Evolutionary conservation across 2,329 filamentous ascomycete genomes (phyloP).

Genomic region (Fusarium metavorans): DNA sequence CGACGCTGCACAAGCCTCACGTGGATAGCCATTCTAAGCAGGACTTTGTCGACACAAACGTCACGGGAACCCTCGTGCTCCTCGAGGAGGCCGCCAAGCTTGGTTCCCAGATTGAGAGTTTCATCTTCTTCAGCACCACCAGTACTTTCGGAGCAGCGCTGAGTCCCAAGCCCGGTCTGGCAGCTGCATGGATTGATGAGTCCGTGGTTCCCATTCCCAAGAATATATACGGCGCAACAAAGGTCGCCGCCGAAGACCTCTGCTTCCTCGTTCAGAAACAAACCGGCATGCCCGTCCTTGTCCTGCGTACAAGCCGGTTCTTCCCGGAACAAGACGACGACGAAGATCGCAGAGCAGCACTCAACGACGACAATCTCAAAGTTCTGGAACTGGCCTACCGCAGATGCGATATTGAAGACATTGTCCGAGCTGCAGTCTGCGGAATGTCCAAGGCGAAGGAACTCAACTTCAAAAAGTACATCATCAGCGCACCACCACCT

Average conservation of each 20-base stretch:
- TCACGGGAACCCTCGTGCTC: conserved; percentile 56
- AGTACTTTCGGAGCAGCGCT: conserved; percentile 58
- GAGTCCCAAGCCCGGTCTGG: conserved; percentile 49
- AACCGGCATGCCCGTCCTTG: conserved; percentile 53
- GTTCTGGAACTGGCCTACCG: conserved; percentile 61
- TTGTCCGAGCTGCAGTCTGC: conserved; percentile 56
- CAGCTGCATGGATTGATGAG: conserved; percentile 60
- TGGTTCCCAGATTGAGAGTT: conserved; percentile 49
- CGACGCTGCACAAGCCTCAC: conserved; percentile 62
- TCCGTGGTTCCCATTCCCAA: conserved; percentile 55
- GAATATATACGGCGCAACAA: conserved; percentile 63
- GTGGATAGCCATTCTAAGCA: conserved; percentile 57
- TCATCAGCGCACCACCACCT: conserved; percentile 58
- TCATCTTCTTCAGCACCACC: conserved; percentile 60
- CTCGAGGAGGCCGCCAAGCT: conserved; percentile 54
- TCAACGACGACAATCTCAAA: conserved; percentile 59
- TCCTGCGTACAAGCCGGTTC: conserved; percentile 62
- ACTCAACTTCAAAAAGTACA: conserved; percentile 55
- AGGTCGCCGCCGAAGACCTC: conserved; percentile 61
- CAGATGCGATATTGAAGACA: conserved; percentile 57
- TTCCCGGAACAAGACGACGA: conserved; percentile 63
- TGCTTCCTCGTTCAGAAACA: conserved; percentile 57
- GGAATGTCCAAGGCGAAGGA: conserved; percentile 51
- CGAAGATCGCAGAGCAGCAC: conserved; percentile 50
- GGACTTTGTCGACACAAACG: conserved; percentile 59